A percentile compares a stretch with the other conserved stretches of the same genome.
Evolutionary conservation across 306 rosid genomes (phyloP).

Genomic region (Citrullus colocynthis): DNA sequence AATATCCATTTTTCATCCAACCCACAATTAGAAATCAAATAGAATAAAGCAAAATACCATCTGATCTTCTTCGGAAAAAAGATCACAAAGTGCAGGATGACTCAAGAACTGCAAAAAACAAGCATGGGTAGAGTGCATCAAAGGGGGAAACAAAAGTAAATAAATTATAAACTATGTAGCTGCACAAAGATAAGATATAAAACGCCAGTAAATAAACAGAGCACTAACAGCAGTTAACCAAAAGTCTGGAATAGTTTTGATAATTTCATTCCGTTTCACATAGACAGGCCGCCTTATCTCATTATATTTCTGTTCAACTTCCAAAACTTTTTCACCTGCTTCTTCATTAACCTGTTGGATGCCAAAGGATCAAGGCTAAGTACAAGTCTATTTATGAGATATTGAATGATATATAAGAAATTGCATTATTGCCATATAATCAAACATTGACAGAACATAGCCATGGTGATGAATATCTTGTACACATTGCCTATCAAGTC

Average conservation of each 20-base stretch:
- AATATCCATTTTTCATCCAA: not conserved
- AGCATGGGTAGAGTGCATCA: conserved; percentile 6
- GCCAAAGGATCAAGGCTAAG: conserved; percentile 9
- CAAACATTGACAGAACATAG: not conserved
- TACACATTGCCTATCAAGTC: not conserved
- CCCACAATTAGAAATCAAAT: not conserved
- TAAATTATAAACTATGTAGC: not conserved
- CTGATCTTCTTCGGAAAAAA: conserved; percentile 49
- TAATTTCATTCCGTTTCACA: conserved; percentile 44
- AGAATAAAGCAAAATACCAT: conserved; percentile 29
- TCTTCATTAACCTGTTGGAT: conserved; percentile 60
- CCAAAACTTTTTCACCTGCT: conserved; percentile 56
- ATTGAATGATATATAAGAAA: not conserved
- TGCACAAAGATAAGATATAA: not conserved
- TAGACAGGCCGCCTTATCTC: conserved; percentile 62
- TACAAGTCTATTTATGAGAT: not conserved
- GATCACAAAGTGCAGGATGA: conserved; percentile 70
- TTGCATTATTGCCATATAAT: conserved; percentile 5
- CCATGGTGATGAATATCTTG: not conserved
- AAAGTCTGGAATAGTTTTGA: conserved; percentile 73
- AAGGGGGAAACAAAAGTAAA: not conserved
- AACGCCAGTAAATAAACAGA: not conserved
- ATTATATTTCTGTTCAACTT: conserved; percentile 60
- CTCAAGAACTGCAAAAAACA: conserved; percentile 58
- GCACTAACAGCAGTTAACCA: conserved; percentile 81